Percentiles rank a stretch among this genome's conserved stretches.
These are phyloP conservation scores for Colletotrichum endophyticum DNA, from an alignment of 2,329 filamentous ascomycete genomes.

Conservation along the genomic window DNA sequence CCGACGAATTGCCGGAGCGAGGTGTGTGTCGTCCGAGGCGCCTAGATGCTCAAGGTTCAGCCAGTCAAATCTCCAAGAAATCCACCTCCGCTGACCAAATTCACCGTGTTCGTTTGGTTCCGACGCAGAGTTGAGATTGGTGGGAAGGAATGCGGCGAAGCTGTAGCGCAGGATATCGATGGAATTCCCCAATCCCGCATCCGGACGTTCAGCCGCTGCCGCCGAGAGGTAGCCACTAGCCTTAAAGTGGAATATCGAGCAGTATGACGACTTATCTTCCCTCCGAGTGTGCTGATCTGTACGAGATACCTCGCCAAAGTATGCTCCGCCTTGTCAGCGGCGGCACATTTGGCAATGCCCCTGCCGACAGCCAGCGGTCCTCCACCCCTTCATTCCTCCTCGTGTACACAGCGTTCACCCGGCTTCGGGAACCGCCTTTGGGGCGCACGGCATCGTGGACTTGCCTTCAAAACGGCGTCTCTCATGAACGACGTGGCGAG, in stretches of 20 bases:
- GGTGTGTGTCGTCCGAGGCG: background rate
- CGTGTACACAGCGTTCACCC: background rate
- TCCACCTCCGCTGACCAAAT: background rate
- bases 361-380: background rate
- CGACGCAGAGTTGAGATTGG: background rate
- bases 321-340: background rate
- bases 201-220: constrained; percentile 1
- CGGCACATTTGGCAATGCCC: background rate
- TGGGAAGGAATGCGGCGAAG: background rate
- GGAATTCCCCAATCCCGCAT: background rate
- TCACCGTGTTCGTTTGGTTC: background rate
- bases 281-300: background rate
- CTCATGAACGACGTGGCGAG: background rate
- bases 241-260: background rate
- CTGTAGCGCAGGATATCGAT: background rate
- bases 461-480: background rate
- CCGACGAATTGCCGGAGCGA: background rate
- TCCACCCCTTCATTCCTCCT: background rate
- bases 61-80: background rate
- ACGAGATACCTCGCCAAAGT: background rate
- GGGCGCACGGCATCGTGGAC: background rate
- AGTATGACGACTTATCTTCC: background rate
- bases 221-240: background rate
- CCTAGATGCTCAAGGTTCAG: background rate
- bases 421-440: background rate